These are phyloP conservation scores for Pneumocystis jirovecii DNA, from an alignment of 1,139 yeast genomes.

Conservation along the genomic window DNA sequence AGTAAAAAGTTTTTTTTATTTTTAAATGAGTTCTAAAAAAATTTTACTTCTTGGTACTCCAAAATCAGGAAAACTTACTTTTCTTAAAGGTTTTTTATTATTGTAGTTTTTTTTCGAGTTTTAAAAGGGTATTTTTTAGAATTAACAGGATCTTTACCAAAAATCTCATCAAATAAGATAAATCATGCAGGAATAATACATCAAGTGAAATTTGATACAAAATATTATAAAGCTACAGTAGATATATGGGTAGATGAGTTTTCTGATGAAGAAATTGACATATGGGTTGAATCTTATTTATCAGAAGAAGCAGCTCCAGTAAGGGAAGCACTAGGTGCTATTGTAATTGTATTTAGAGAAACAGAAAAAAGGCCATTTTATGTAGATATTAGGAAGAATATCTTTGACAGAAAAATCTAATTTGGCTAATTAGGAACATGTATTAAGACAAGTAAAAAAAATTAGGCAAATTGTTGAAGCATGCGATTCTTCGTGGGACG, in stretches of 20 bases:
- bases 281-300: slow-evolving; percentile 3
- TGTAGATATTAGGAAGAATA: background rate
- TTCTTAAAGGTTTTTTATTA: slow-evolving; percentile 19
- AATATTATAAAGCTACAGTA: slow-evolving; percentile 8
- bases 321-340: slow-evolving; percentile 6
- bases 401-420: background rate
- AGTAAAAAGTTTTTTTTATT: background rate
- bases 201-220: slow-evolving; percentile 3
- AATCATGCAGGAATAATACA: slow-evolving; percentile 12
- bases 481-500: background rate
- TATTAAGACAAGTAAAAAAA: slow-evolving; percentile 4
- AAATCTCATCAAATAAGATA: background rate
- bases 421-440: background rate
- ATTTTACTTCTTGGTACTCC: slow-evolving; percentile 30
- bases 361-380: background rate
- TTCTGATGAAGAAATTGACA: background rate
- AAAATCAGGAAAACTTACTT: slow-evolving; percentile 25
- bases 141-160: background rate
- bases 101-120: background rate
- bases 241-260: slow-evolving; percentile 13
- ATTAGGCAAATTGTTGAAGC: slow-evolving; percentile 1
- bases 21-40: slow-evolving; percentile 17
- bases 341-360: slow-evolving; percentile 7
- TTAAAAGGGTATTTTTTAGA: background rate
- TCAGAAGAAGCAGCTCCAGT: slow-evolving; percentile 12